Evolutionary conservation across 331 rosid species (phyloP), one percentile per base, ranked within the genome.

Genomic region (Prunus yedoensis): DNA sequence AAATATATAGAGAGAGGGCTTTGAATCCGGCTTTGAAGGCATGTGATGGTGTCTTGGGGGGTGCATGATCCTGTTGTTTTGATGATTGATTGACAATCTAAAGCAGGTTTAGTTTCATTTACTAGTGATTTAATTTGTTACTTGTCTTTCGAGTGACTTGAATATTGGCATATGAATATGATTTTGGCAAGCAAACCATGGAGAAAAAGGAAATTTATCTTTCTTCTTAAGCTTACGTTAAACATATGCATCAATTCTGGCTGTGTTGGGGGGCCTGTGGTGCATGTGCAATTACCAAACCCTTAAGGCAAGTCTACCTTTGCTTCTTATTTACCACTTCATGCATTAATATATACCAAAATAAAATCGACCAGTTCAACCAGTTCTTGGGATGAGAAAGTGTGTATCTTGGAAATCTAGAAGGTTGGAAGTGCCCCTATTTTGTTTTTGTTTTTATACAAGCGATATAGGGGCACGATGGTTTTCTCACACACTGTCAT

Each of bases 231-330:
- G n/a, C n/a, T n/a, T n/a, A n/a, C 84, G 87, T 68, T 79, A 76
- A 68, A 35, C 76, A 45, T 17, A 52, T 17, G 35, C 57, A 73
- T 25, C 17, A 58, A 71, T 73, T 79, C 78, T 51, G 60, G 61
- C n/a, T 60, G 60, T 58, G 66, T 70, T 70, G 82, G 80, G 50
- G 76, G 76, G 75, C 77, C 69, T 84, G 20, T 35, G 23, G 18
- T 70, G 80, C 89, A 91, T 74, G 92, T 75, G 89, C 85, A 65
- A 66, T 85, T 67, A 79, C 88, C 86, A 71, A 77, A 79, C 58
- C 83, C 88, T 60, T 35, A 75, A 79, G 85, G 78, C 74, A 73
- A 76, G 77, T 74, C 67, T 43, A 71, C 47, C 85, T 83, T 87
- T 76, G 82, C 87, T 80, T 79, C 70, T 52, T 68, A 62, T n/a